Conservation (phyloP, 129 eudicot genomes). For the Oenanthe sinensis region DNA sequence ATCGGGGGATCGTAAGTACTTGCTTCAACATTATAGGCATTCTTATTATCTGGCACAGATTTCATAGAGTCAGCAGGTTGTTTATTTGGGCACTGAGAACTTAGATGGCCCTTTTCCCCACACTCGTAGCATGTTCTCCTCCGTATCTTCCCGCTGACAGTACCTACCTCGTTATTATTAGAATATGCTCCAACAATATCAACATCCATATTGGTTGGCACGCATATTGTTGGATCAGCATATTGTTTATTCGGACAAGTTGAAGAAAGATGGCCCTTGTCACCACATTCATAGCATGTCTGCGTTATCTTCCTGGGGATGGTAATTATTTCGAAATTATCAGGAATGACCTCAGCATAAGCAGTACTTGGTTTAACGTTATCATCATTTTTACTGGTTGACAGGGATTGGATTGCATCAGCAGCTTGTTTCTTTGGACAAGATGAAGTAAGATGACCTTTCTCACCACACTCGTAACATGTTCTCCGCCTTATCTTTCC, state of each 20-base stretch:
- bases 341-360: constrained; percentile 9
- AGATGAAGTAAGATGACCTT: constrained; percentile 55
- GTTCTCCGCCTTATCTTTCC: constrained; percentile 49
- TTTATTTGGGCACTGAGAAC: constrained; percentile 59
- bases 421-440: constrained; percentile 65
- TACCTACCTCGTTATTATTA: background rate
- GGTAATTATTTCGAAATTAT: constrained; percentile 1
- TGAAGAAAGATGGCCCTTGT: constrained; percentile 57
- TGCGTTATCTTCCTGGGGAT: background rate
- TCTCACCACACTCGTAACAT: constrained; percentile 46
- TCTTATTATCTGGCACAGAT: constrained; percentile 7
- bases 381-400: background rate
- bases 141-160: constrained; percentile 37
- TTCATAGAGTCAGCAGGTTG: constrained; percentile 25
- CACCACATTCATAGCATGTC: constrained; percentile 45
- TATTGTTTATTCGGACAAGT: constrained; percentile 59
- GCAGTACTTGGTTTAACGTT: constrained; percentile 1
- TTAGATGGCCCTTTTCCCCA: constrained; percentile 64
- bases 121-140: constrained; percentile 41
- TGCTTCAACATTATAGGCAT: background rate
- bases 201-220: constrained; percentile 2
- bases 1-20: background rate
- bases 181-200: background rate
- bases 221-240: constrained; percentile 15
- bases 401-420: constrained; percentile 13